phyloP scores from a whole-genome alignment of 2,329 filamentous ascomycete species.

The Colletotrichum trifolii region DNA sequence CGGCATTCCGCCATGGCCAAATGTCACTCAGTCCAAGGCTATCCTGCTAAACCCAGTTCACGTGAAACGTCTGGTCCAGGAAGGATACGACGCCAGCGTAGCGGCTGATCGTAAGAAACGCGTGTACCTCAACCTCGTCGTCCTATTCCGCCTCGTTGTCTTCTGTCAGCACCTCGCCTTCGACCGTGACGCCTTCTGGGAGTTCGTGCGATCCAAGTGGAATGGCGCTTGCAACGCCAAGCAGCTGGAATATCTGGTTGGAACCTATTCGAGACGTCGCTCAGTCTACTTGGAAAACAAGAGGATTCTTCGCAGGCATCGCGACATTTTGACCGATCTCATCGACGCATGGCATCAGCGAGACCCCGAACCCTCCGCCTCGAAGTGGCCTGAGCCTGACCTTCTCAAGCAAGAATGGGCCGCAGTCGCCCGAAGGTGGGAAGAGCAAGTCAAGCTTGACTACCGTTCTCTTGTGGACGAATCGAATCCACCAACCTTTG shows the following conservation, averaged over 20 bases:
- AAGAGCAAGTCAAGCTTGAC: neutral
- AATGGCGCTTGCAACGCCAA: no score
- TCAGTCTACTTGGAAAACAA: neutral
- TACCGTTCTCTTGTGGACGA: slow-evolving; percentile 2
- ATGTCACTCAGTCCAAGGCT: neutral
- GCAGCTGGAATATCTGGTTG: slow-evolving; percentile 2
- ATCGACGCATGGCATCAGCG: slow-evolving; percentile 23
- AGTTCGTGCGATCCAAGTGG: slow-evolving; percentile 7
- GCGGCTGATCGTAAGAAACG: slow-evolving; percentile 9
- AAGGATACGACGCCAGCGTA: neutral
- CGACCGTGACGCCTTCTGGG: slow-evolving; percentile 17
- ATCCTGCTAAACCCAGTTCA: slow-evolving; percentile 9
- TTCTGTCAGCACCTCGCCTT: slow-evolving; percentile 21
- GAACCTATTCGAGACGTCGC: slow-evolving; percentile 14
- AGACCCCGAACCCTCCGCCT: neutral
- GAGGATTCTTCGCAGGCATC: neutral
- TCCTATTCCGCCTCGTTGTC: slow-evolving; percentile 20
- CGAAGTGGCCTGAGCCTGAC: neutral
- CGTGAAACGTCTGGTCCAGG: slow-evolving; percentile 1
- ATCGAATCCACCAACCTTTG: neutral
- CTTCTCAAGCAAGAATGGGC: slow-evolving; percentile 12
- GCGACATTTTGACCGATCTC: slow-evolving; percentile 23
- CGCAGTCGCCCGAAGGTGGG: neutral
- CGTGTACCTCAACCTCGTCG: slow-evolving; percentile 22
- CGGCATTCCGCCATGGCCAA: slow-evolving; percentile 4